Evolutionary conservation across 2,329 filamentous ascomycete species (phyloP), one percentile per base, ranked within the genome.

Genomic region (Mycosphaerella sp.): DNA sequence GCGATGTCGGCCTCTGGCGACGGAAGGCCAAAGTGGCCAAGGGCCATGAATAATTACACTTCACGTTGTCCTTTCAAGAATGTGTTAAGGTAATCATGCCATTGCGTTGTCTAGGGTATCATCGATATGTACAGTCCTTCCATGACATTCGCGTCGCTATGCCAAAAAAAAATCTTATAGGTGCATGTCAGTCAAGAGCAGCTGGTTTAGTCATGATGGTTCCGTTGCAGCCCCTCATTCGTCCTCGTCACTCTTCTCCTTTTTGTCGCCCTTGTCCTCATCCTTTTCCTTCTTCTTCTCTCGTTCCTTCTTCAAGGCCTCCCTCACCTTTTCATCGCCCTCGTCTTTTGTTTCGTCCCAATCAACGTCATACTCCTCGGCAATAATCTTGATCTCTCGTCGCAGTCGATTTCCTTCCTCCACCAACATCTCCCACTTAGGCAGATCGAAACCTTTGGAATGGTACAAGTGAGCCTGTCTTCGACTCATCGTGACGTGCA

Each of bases 291-390:
- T 57, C 26, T 58, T 54, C 59, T 64, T 66, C 60, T 65, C 62
- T 44, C 66, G 62, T 48, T 66, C 81, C 61, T 95, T 95, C 82
- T 88, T 47, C 44, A 68, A 39, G 12, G 65, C 66, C 49, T 67
- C 60, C 21, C 55, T 58, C 10, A 67, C 66, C 44, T 64, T 67
- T 53, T 66, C 62, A 51, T 68, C 62, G 2, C 64, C 62, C 41
- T 66, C 64, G 41, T 69, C 66, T 40, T 63, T 56, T 8, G 57
- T 59, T 59, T 68, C 66, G 45, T 67, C 65, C 65, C 89, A 95
- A 48, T 92, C 88, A 6, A 91, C 88, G 63, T 95, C 89, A 68
- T 95, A 95, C 71, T 95, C 89, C 34, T 84, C 81, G 0, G 91
- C 89, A 7, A 95, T 81, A 12, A 79, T 78, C 71, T 86, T 87